phyloP scores from a whole-genome alignment of 352 stramenopile species.

The Thraustochytrium striatum region DNA sequence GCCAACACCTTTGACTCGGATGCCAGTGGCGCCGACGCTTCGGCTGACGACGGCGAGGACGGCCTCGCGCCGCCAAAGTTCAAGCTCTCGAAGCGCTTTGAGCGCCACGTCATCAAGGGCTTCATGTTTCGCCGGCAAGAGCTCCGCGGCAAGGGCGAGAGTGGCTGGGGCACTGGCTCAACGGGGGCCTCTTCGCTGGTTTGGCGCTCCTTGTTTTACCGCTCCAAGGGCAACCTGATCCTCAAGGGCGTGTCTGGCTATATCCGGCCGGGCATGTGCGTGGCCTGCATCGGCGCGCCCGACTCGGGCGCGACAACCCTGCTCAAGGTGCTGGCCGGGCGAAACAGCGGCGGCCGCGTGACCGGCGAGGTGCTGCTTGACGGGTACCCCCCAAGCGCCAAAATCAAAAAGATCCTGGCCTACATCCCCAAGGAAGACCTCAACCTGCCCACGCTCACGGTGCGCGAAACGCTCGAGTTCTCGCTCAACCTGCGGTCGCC shows the following conservation, averaged over 20 bases:
- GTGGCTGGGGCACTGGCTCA: too few relatives aligned
- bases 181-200: too few relatives aligned
- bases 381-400: not conserved
- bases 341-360: not conserved
- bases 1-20: too few relatives aligned
- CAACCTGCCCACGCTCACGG: conserved; percentile 58
- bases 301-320: conserved; percentile 11
- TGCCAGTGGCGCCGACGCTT: too few relatives aligned
- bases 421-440: conserved; percentile 55
- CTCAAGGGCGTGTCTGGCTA: not conserved
- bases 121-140: too few relatives aligned
- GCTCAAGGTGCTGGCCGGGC: conserved; percentile 22
- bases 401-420: not conserved
- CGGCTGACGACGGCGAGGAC: too few relatives aligned
- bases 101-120: too few relatives aligned
- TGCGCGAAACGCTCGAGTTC: conserved; percentile 59
- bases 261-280: not conserved
- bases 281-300: not conserved
- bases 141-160: too few relatives aligned
- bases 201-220: too few relatives aligned
- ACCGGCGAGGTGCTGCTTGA: not conserved
- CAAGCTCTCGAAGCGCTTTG: too few relatives aligned
- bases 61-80: too few relatives aligned
- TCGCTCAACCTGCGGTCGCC: conserved; percentile 48
- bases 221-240: too few relatives aligned